Evolutionary conservation across 805 yeast genomes (phyloP).

Genomic region (Hanseniaspora meyeri): DNA sequence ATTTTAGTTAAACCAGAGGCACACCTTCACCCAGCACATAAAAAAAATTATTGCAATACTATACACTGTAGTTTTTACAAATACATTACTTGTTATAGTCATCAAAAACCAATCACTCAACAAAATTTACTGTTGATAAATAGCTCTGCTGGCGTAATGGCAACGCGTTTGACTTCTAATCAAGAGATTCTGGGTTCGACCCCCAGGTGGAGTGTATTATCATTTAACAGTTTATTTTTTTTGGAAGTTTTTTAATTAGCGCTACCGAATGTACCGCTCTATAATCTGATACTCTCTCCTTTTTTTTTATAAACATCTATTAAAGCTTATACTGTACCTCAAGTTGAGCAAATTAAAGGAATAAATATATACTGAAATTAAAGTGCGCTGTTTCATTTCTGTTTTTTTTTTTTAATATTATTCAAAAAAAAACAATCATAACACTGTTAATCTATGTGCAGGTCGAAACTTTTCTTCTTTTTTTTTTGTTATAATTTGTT

Average conservation of each 20-base stretch:
- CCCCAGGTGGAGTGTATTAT: constrained; percentile 39
- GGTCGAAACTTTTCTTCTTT: neutral
- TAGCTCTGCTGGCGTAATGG: constrained; percentile 45
- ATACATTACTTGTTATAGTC: no score
- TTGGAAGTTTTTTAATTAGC: neutral
- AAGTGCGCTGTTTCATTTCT: no score
- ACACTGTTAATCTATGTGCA: neutral
- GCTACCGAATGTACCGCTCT: neutral
- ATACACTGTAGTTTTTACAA: no score
- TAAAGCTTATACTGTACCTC: neutral
- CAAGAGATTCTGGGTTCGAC: constrained; percentile 47
- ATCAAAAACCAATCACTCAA: neutral
- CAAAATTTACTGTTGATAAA: constrained; percentile 5
- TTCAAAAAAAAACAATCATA: no score
- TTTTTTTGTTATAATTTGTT: neutral
- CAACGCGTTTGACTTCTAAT: constrained; percentile 47
- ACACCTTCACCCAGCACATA: no score
- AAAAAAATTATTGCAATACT: no score
- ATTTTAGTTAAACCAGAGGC: no score
- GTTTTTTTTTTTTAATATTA: no score
- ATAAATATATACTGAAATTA: neutral
- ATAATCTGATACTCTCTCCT: neutral
- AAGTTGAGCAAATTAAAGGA: neutral
- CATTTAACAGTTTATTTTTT: constrained; percentile 15
- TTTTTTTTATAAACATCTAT: neutral